Percentiles rank a stretch among this genome's conserved stretches.
These are phyloP conservation scores for Microsporum canis DNA, from an alignment of 2,329 filamentous ascomycete genomes.

Conservation along the genomic window DNA sequence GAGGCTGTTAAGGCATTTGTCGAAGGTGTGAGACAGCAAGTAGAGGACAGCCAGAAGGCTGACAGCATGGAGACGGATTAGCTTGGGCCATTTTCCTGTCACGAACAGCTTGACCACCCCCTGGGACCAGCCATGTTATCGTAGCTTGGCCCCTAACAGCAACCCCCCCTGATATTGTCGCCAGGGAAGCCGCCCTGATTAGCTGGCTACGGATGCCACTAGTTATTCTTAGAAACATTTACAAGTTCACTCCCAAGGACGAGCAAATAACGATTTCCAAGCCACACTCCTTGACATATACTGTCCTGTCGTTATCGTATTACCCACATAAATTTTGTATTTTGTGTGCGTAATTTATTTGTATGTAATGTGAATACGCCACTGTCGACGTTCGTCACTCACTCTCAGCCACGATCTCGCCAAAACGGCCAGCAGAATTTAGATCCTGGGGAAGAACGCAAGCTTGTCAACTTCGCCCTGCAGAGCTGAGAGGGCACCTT, in stretches of 20 bases:
- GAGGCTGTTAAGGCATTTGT: slow-evolving; percentile 87
- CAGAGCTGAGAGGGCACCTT: background rate
- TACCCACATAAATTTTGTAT: background rate
- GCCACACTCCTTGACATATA: background rate
- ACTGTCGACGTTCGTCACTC: background rate
- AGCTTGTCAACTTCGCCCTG: background rate
- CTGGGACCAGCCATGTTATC: background rate
- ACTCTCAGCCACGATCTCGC: background rate
- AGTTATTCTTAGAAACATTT: slow-evolving; percentile 1
- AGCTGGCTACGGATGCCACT: background rate
- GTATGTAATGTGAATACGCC: background rate
- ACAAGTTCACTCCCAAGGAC: background rate
- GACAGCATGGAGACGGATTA: slow-evolving; percentile 37
- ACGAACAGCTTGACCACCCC: background rate
- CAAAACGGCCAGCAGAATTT: background rate
- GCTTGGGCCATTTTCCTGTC: background rate
- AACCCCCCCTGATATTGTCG: background rate
- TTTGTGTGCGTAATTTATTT: background rate
- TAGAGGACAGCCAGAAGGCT: slow-evolving; percentile 29
- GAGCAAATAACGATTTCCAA: background rate
- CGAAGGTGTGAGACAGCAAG: slow-evolving; percentile 70
- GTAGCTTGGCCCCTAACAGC: background rate
- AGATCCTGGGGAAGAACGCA: background rate
- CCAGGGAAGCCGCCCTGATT: background rate
- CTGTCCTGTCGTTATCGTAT: background rate